Base-by-base conservation (phyloP, 441 rosid species). In the Adansonia grandidieri region DNA sequence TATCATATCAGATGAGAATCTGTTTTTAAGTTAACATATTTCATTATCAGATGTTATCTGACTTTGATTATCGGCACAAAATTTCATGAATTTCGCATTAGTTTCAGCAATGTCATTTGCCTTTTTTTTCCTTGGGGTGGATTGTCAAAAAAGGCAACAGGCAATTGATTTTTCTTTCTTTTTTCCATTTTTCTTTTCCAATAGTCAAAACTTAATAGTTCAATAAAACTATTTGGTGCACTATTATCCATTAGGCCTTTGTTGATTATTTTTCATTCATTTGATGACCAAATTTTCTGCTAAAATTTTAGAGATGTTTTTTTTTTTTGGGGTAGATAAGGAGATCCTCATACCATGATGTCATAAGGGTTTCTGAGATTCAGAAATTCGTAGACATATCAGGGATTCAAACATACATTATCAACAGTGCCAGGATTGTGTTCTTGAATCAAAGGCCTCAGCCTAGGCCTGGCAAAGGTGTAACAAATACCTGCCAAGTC, bases 341-440 rank as follows among this genome's bases (percentile, higher is more conserved):
- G 84, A 84, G 90, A 60, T 87, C 90, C 3, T 87, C 90, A 2
- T 87, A 87, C 85, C 90, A 87, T 77, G 90, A 87, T 75, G 90
- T 87, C 78, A 86, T 87, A 57, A 87, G 90, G 78, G 90, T 87
- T 2, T 73, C 83, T 2, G 90, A 87, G 79, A 84, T 87, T 40
- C 90, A 87, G 83, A 87, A 84, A 28, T 78, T 77, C 61, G 11
- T 87, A 75, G 90, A 87, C 82, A 84, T 87, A 50, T 40, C 82
- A 6, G 88, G 86, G 47, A 84, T 87, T 20, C 90, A 87, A 60
- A 87, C 90, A 2, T 87, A 87, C 76, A 79, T 87, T 42, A 87
- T 85, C 68, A 87, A 87, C 82, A 87, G 90, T 65, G 90, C 90
- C 32, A 79, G 80, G 78, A 84, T 87, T 50, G 88, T 87, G 9